Evolutionary conservation across 352 stramenopile species (phyloP), one percentile per base, ranked within the genome.

Genomic region (Globisporangium rhizosaccharum): DNA sequence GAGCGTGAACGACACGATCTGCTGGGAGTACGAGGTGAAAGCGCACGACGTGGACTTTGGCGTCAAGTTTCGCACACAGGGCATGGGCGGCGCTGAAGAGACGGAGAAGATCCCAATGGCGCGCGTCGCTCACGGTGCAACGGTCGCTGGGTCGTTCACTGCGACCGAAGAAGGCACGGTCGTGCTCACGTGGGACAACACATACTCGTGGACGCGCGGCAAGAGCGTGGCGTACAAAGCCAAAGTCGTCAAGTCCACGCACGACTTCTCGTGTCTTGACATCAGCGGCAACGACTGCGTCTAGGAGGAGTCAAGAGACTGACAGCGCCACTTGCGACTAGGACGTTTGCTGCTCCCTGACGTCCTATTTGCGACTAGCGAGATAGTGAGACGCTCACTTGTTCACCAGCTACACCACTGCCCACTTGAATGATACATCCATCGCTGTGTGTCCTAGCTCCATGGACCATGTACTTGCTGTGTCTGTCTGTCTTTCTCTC

Each of bases 151-250:
- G 37, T 88, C 77, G 39, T 88, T 83, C 56, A 90, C 79, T 7
- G 76, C 82, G 3, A 69, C 68, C 2, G 76, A 86, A 50, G 79
- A 87, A 50, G 79, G 79, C 44, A 88, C 73, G 2, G 75, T 87
- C 25, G 82, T 90, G 61, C 71, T 92, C 11, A 81, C 68, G 15
- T 92, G 79, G 79, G 79, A 90, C 62, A 88, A 92, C 44, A 72
- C 70, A 42, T 90, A 75, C 56, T 87, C 77, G 28, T 91, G 82
- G 82, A 72, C 79, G 18, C 76, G 82, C 10, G 68, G 68, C 51
- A 91, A 91, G 58, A 82, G 61, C 2, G 64, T 91, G 11, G 80
- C 79, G 39, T 90, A 92, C 73, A 92, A 90, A 57, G 77, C 79
- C 51, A 87, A 85, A 53, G 79, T 91, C 45, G 77, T 88, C n/a